These are phyloP conservation scores for Capronia americana DNA, from an alignment of 2,329 filamentous ascomycete genomes.

Conservation along the genomic window DNA sequence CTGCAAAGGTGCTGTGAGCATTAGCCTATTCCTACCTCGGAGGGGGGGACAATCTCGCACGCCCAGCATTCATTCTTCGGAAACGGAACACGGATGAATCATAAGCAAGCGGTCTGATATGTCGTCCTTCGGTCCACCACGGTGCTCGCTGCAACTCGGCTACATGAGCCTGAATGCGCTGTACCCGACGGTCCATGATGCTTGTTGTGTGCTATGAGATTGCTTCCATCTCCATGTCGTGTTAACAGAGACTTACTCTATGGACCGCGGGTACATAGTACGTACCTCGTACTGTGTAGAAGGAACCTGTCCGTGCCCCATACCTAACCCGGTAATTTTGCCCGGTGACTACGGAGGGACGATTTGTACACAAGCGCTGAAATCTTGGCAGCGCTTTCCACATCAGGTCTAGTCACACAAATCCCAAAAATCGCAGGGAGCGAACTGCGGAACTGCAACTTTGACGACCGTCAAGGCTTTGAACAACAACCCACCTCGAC, in stretches of 20 bases:
- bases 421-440: conserved; percentile 28
- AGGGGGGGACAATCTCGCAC: neutral
- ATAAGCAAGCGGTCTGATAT: neutral
- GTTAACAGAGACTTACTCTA: neutral
- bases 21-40: conserved; percentile 16
- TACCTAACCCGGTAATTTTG: neutral
- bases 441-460: conserved; percentile 6
- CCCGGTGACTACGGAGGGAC: neutral
- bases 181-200: no score
- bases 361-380: conserved; percentile 11
- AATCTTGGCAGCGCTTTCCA: conserved; percentile 30
- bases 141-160: neutral
- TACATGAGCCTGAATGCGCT: neutral
- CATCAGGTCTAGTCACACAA: conserved; percentile 32
- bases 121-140: neutral
- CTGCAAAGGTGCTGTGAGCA: neutral
- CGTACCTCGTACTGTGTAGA: no score
- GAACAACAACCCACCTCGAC: conserved; percentile 50
- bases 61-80: neutral
- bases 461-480: conserved; percentile 42
- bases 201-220: neutral
- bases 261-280: neutral
- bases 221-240: neutral
- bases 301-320: neutral
- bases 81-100: neutral